Percentiles rank a stretch among this genome's conserved stretches.
These are phyloP conservation scores for Schwanniomyces polymorphus DNA, from an alignment of 805 yeast genomes.

Conservation along the genomic window DNA sequence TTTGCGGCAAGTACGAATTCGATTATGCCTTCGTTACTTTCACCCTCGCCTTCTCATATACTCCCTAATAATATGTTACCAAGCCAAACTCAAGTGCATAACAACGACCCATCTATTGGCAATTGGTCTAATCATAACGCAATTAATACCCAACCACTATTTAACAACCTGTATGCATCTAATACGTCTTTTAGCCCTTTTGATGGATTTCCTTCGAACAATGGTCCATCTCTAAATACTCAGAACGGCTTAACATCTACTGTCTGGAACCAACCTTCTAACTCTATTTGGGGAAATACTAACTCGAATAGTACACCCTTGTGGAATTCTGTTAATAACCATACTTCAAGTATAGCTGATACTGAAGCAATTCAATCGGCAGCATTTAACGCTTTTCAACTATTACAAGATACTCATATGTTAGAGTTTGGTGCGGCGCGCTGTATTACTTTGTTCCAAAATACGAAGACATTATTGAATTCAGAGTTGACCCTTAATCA, in stretches of 20 bases:
- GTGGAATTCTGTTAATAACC: constrained; percentile 6
- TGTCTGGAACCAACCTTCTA: constrained; percentile 16
- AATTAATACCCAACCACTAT: constrained; percentile 2
- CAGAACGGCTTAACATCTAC: constrained; percentile 4
- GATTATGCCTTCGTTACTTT: constrained; percentile 5
- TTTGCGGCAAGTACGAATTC: constrained; percentile 1
- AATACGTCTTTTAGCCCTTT: constrained; percentile 5
- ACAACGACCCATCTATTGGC: background rate
- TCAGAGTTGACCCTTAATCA: constrained; percentile 29
- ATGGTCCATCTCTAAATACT: background rate
- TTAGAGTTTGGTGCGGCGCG: constrained; percentile 38
- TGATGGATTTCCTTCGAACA: constrained; percentile 4
- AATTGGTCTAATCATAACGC: constrained; percentile 3
- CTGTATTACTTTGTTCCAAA: constrained; percentile 29
- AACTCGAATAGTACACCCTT: constrained; percentile 3
- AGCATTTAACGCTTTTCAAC: constrained; percentile 39
- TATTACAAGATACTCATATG: constrained; percentile 34
- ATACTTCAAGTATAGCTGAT: constrained; percentile 13
- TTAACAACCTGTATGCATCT: background rate
- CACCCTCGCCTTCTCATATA: constrained; percentile 2
- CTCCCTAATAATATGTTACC: constrained; percentile 3
- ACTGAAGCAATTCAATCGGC: constrained; percentile 41
- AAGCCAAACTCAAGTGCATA: background rate
- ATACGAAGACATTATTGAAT: constrained; percentile 26
- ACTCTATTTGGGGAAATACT: constrained; percentile 31